Evolutionary conservation across 441 rosid species (phyloP).

Genomic region (Gossypium davidsonii): DNA sequence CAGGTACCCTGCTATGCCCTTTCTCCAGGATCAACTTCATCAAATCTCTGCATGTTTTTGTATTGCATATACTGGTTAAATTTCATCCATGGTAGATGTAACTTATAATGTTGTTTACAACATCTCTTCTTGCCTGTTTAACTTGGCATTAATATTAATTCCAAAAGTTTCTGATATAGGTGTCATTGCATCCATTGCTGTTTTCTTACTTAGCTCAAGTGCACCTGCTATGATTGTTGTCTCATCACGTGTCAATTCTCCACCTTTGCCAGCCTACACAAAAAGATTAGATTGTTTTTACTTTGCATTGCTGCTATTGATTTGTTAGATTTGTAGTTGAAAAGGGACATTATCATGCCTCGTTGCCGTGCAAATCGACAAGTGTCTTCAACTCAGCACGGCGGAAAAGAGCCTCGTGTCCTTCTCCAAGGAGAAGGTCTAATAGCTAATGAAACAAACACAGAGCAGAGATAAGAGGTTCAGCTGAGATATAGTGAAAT

Average conservation of each 20-base stretch:
- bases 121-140: constrained; percentile 31
- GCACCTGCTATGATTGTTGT: constrained; percentile 71
- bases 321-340: not conserved
- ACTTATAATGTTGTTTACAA: no score
- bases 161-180: constrained; percentile 53
- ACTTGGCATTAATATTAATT: constrained; percentile 44
- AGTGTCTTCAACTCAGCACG: constrained; percentile 63
- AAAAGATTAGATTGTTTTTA: not conserved
- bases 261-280: constrained; percentile 67
- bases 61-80: constrained; percentile 1
- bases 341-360: constrained; percentile 24
- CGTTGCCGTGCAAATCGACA: constrained; percentile 46
- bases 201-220: constrained; percentile 51
- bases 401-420: constrained; percentile 50
- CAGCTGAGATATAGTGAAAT: not conserved
- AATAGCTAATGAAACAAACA: constrained; percentile 27
- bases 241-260: constrained; percentile 59
- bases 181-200: constrained; percentile 59
- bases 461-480: not conserved
- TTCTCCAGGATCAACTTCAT: constrained; percentile 58
- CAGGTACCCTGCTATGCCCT: constrained; percentile 79
- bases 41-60: constrained; percentile 36
- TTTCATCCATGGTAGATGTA: not conserved
- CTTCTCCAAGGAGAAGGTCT: constrained; percentile 38
- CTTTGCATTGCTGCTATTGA: not conserved